These are phyloP conservation scores for Berkeleyomyces basicola DNA, from an alignment of 2,329 filamentous ascomycete species.

Conservation along the genomic window DNA sequence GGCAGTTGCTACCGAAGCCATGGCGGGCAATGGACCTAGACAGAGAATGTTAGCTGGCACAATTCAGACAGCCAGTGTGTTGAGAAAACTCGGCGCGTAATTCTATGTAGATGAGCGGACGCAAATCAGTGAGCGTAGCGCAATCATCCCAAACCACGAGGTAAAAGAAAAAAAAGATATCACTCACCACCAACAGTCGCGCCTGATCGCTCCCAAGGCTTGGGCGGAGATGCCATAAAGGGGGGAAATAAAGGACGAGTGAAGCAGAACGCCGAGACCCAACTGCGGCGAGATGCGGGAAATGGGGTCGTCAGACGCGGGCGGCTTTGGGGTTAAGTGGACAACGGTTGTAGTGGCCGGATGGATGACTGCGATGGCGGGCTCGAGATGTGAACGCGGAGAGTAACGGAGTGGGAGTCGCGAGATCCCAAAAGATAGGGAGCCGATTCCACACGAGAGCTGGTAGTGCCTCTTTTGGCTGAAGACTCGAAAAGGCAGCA, in stretches of 20 bases:
- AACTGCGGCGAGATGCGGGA: background rate
- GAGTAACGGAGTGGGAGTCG: no score
- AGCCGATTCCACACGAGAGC: background rate
- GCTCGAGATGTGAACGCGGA: background rate
- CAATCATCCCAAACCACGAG: conserved; percentile 22
- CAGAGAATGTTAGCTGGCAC: conserved; percentile 12
- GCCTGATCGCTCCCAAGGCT: conserved; percentile 85
- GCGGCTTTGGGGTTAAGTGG: background rate
- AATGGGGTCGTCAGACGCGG: background rate
- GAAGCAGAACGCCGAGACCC: background rate
- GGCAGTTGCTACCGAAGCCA: conserved; percentile 25
- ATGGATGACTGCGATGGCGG: background rate
- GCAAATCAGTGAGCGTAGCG: conserved; percentile 23
- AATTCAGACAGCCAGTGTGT: conserved; percentile 15
- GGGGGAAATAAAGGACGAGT: background rate
- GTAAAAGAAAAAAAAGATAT: conserved; percentile 5
- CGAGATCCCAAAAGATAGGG: no score
- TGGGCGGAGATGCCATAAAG: conserved; percentile 66
- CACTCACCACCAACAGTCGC: conserved; percentile 20
- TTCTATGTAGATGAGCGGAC: conserved; percentile 20
- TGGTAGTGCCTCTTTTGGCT: background rate
- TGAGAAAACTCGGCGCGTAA: conserved; percentile 24
- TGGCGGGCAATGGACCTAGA: conserved; percentile 17
- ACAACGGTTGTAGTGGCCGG: background rate
- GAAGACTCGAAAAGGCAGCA: background rate